Conservation (phyloP, 2,329 filamentous ascomycete genomes). For the Colletotrichum acutatum region DNA sequence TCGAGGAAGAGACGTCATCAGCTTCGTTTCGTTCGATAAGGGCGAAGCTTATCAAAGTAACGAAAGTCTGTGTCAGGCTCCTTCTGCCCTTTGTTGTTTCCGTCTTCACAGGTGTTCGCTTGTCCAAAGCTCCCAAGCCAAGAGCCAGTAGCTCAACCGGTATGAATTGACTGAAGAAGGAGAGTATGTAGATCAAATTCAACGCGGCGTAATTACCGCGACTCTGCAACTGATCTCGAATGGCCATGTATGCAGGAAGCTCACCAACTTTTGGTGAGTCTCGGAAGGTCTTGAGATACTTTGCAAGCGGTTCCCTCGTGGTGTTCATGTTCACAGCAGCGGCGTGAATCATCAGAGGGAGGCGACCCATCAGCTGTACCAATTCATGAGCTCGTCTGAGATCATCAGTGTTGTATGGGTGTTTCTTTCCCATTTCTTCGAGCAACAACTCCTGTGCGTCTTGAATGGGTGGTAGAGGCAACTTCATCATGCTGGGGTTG, state of each 20-base stretch:
- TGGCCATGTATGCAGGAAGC: slow-evolving; percentile 58
- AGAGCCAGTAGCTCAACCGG: slow-evolving; percentile 74
- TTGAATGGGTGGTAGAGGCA: slow-evolving; percentile 63
- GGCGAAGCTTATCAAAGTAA: slow-evolving; percentile 61
- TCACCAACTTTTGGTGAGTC: slow-evolving; percentile 65
- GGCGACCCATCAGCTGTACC: slow-evolving; percentile 70
- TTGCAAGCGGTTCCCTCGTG: slow-evolving; percentile 69
- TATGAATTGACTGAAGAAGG: slow-evolving; percentile 73
- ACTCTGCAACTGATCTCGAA: slow-evolving; percentile 60
- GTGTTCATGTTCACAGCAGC: slow-evolving; percentile 71
- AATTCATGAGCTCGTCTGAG: slow-evolving; percentile 67
- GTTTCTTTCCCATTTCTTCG: slow-evolving; percentile 69
- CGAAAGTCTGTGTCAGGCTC: slow-evolving; percentile 60
- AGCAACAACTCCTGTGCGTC: slow-evolving; percentile 72
- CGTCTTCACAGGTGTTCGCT: slow-evolving; percentile 55
- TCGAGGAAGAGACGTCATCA: slow-evolving; percentile 51
- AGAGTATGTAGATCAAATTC: slow-evolving; percentile 72
- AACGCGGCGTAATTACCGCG: slow-evolving; percentile 63
- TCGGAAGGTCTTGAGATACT: slow-evolving; percentile 68
- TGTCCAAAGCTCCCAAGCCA: slow-evolving; percentile 61
- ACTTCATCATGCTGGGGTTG: slow-evolving; percentile 66
- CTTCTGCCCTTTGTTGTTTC: slow-evolving; percentile 46
- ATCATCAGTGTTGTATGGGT: slow-evolving; percentile 65
- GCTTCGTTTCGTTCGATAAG: slow-evolving; percentile 62
- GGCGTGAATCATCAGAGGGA: slow-evolving; percentile 76